Evolutionary conservation across 768 basidiomycete genomes (phyloP), one percentile per base, ranked within the genome.

Genomic region (Lactarius sp.): DNA sequence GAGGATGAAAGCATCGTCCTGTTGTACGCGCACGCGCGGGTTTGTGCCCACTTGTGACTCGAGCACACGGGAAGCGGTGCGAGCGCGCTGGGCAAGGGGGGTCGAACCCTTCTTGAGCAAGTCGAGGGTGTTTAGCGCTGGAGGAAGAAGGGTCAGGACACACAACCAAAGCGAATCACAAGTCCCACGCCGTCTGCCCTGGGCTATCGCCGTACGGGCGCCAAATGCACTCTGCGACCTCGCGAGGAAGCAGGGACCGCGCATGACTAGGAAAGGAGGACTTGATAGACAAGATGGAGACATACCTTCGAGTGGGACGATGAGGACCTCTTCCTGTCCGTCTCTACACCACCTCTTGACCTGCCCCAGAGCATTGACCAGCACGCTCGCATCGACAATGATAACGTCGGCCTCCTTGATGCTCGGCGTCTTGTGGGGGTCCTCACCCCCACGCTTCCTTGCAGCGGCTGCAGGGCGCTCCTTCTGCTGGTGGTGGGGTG

Each of bases 71-170:
- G 94, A 93, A 13, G 94, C 94, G 0, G 87, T 80, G 22, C 94
- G 88, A 2, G 94, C 94, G 33, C 87, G 85, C 71, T 90, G 84
- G 0, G 94, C 92, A 12, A 93, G 80, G 0, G 83, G 76, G 33
- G 81, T 88, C 0, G 86, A 85, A 1, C 94, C 94, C 72, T 96
- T 97, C 82, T 97, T 97, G 70, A 96, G 82, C 2, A 95, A 77
- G 71, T 97, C 94, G 2, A 97, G 81, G 0, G 94, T 95, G 70
- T 94, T 95, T 33, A 97, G 80, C 9, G 89, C 94, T 96, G 72
- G n/a, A 36, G 54, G 49, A 33, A 51, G 52, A 52, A 51, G 56
- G 61, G 18, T 52, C 36, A 52, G 62, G 42, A 57, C 18, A 22
- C 14, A 46, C n/a, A 47, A 47, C 9, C 42, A 52, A 31, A 60